These are phyloP conservation scores for Mycosphaerella arachidis DNA, from an alignment of 2,329 filamentous ascomycete genomes.

Conservation along the genomic window DNA sequence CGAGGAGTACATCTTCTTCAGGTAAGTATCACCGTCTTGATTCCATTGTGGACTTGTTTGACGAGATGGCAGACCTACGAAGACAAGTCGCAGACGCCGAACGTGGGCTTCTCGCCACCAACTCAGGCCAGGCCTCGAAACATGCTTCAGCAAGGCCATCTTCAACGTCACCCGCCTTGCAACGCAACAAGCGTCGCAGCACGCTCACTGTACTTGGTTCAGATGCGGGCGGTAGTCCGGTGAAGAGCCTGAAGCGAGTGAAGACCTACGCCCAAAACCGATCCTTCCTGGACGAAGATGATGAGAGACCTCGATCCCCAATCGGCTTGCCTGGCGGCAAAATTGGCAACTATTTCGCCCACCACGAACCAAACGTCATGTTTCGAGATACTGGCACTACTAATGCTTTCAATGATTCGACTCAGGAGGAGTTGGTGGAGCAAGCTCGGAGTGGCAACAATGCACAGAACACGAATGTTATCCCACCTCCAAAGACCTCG, in stretches of 20 bases:
- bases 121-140: slow-evolving; percentile 4
- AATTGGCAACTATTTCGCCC: slow-evolving; percentile 34
- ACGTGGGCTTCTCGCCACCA: slow-evolving; percentile 21
- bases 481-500: not conserved
- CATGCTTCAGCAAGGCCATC: slow-evolving; percentile 9
- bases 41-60: not conserved
- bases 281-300: not conserved
- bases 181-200: slow-evolving; percentile 21
- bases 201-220: slow-evolving; percentile 8
- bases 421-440: slow-evolving; percentile 39
- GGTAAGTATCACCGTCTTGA: not conserved
- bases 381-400: slow-evolving; percentile 42
- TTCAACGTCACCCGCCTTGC: slow-evolving; percentile 16
- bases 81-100: slow-evolving; percentile 15
- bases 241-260: slow-evolving; percentile 18
- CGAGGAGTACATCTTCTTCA: slow-evolving; percentile 3
- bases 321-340: slow-evolving; percentile 31
- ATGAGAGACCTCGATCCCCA: slow-evolving; percentile 1
- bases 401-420: slow-evolving; percentile 39
- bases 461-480: slow-evolving; percentile 14
- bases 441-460: slow-evolving; percentile 21
- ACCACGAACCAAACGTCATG: slow-evolving; percentile 38
- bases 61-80: not conserved
- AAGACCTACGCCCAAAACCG: slow-evolving; percentile 22
- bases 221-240: slow-evolving; percentile 5